phyloP scores from a whole-genome alignment of 2,329 filamentous ascomycete genomes.

The Hymenoscyphus fructigenus region DNA sequence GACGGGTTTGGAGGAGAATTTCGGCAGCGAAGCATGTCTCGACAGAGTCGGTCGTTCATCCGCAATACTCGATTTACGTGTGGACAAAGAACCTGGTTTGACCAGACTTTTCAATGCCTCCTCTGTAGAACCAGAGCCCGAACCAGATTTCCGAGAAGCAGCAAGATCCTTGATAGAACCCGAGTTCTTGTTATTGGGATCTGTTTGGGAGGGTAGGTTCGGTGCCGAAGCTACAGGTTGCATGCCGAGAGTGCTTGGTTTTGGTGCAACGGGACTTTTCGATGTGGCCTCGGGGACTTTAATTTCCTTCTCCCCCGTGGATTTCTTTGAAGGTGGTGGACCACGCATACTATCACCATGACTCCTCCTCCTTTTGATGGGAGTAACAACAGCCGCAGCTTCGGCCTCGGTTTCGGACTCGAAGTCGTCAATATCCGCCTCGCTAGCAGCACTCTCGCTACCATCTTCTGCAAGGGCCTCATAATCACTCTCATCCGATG shows the following conservation, averaged over 20 bases:
- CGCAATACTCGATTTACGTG: constrained; percentile 11
- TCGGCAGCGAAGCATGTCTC: constrained; percentile 55
- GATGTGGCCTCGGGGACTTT: constrained; percentile 25
- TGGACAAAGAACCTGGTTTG: constrained; percentile 4
- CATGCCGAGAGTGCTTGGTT: constrained; percentile 3
- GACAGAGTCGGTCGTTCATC: constrained; percentile 48
- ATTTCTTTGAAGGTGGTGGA: constrained; percentile 36
- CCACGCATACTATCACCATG: constrained; percentile 42
- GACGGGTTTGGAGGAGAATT: constrained; percentile 72
- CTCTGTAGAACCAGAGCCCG: constrained; percentile 4
- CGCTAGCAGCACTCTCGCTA: constrained; percentile 42
- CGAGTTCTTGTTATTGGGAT: constrained; percentile 17
- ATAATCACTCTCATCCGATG: constrained; percentile 42
- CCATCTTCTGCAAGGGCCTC: constrained; percentile 41
- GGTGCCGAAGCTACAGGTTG: constrained; percentile 14
- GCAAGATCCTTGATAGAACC: constrained; percentile 21
- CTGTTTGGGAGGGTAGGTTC: constrained; percentile 11
- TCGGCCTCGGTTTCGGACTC: constrained; percentile 32
- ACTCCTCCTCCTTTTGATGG: constrained; percentile 40
- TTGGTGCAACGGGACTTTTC: constrained; percentile 10
- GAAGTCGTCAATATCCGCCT: constrained; percentile 42
- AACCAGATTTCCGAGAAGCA: constrained; percentile 18
- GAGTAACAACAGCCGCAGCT: constrained; percentile 6
- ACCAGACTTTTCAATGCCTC: constrained; percentile 11
- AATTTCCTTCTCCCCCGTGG: constrained; percentile 32